Evolutionary conservation across 1,284 basidiomycete genomes (phyloP).

Genomic region (Trametes sp.): DNA sequence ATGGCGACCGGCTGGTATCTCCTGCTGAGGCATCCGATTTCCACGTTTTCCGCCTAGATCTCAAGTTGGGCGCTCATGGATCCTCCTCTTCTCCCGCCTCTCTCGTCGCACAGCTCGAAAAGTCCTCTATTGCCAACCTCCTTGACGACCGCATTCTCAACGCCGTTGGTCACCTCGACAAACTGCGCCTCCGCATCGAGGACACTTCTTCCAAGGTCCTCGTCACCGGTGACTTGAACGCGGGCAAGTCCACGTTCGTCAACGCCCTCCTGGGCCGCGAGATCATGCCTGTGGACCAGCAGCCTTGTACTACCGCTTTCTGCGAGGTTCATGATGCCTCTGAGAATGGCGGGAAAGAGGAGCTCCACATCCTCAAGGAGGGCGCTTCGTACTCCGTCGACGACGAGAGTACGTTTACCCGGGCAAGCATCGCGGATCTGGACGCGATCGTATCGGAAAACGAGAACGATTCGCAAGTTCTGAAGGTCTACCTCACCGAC

Average conservation of each 20-base stretch:
- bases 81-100: conserved; percentile 76
- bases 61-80: conserved; percentile 85
- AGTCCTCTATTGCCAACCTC: conserved; percentile 91
- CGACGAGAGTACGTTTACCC: conserved; percentile 82
- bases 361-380: conserved; percentile 82
- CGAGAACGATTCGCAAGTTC: conserved; percentile 72
- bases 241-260: conserved; percentile 98
- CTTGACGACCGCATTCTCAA: conserved; percentile 87
- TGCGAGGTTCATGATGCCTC: conserved; percentile 96
- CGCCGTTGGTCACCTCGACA: conserved; percentile 84
- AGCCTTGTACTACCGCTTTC: conserved; percentile 97
- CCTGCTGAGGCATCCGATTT: conserved; percentile 64
- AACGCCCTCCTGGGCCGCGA: conserved; percentile 91
- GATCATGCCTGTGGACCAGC: conserved; percentile 98
- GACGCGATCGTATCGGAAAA: conserved; percentile 86
- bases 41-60: conserved; percentile 89
- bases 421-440: conserved; percentile 73
- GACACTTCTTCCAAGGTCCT: conserved; percentile 97
- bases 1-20: conserved; percentile 52
- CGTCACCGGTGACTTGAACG: conserved; percentile 99
- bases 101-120: conserved; percentile 92
- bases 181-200: conserved; percentile 86
- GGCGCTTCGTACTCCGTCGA: conserved; percentile 74
- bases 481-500: conserved; percentile 89
- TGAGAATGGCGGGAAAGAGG: conserved; percentile 83